Base-by-base conservation (phyloP, 768 basidiomycete genomes). In the Leccinum sublutescens region DNA sequence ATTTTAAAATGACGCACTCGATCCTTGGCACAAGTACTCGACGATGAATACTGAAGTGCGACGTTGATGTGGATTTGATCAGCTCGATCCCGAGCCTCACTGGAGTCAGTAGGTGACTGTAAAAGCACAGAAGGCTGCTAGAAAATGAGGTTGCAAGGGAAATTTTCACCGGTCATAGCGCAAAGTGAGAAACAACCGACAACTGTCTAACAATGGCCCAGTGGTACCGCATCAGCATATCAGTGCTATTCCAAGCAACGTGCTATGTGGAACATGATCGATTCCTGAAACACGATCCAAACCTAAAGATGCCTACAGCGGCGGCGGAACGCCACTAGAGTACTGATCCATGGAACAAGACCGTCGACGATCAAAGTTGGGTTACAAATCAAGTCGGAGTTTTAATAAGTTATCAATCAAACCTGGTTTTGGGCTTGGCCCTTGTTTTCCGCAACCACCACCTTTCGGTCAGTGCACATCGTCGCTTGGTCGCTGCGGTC, bases 391-490 rank as follows among this genome's bases (percentile, higher is more conserved):
- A 12, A 8, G 47, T 68, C 79, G 80, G 79, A 80, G 80, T 71
- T 76, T 75, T 52, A 79, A 68, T 73, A 61, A 61, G n/a, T 65
- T 61, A 70, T 69, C 63, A 62, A 64, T 66, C 66, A 57, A 66
- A 58, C 54, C 55, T 61, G 61, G 56, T 58, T 63, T 67, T 38
- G 59, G 49, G 31, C 17, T 8, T 58, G 52, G 63, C 66, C 55
- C 70, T 72, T 60, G 67, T 77, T 81, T 82, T 81, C 80, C 78
- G 72, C 79, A 80, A 77, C 85, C 81, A 83, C 82, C 86, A 85
- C 84, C 84, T 73, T 81, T 81, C 78, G 85, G 84, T 84, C 67
- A 74, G 78, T 71, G 59, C 67, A 19, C 43, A 63, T 55, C 71
- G 55, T 51, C 56, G 54, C 54, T 1, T 48, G 61, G 60, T 57